Evolutionary conservation across 768 basidiomycete species (phyloP), one percentile per base, ranked within the genome.

Genomic region (Phlebiopsis flavidoalba): DNA sequence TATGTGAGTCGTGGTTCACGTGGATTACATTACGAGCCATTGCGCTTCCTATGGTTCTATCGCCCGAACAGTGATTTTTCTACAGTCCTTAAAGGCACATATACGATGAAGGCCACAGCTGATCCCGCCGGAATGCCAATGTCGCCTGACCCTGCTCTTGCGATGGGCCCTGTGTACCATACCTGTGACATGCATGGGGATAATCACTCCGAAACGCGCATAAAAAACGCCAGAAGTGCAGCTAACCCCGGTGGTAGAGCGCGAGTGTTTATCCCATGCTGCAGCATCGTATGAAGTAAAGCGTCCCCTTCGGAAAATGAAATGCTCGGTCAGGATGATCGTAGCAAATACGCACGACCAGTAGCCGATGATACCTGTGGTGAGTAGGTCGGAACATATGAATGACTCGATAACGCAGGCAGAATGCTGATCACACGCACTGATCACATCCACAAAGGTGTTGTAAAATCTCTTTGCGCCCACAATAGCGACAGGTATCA

Each of bases 101-200:
- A 80, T 7, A 67, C 17, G 22, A 77, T 37, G n/a, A 59, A 58
- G 0, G 74, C 69, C 0, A 72, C 70, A 26, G 69, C 69, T 49
- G 75, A 78, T 15, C 73, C 78, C 19, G 74, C 73, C 37, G 77
- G 70, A 35, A 83, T 71, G 0, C 79, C 81, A 43, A 83, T 77
- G 59, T 83, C 82, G 6, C 82, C 82, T 12, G 78, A 75, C 4
- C 76, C 74, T 6, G 60, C 57, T 24, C 53, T 66, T 22, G 82
- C 82, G 36, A 83, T 76, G 0, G 80, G 79, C 0, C 82, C 82
- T 4, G 73, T 72, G 61, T 76, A 83, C 80, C 80, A 83, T 45
- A 62, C 80, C 49, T 83, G 81, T 49, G 77, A 75, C 81, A 83
- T 83, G 61, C 76, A 79, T 11, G 79, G 75, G n/a, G 5, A 82